Evolutionary conservation across 768 basidiomycete species (phyloP).

Genomic region (Serendipita vermifera): DNA sequence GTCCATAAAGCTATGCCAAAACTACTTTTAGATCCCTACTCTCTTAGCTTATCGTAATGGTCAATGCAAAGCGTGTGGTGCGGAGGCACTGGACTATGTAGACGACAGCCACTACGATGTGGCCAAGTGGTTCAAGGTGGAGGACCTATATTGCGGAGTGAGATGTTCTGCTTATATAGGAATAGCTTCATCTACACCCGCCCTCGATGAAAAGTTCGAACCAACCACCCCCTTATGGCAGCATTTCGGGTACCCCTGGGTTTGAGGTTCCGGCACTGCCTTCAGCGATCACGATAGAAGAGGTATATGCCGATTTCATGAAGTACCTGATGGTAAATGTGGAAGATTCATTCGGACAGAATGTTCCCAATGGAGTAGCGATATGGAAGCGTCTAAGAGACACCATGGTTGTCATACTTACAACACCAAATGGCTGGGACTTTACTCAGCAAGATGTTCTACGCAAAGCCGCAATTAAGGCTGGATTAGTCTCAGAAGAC

Average conservation of each 20-base stretch:
- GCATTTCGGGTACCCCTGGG: not conserved
- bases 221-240: not conserved
- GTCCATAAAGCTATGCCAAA: not conserved
- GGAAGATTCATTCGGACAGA: not conserved
- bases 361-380: not conserved
- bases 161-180: not conserved
- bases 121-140: conserved; percentile 3
- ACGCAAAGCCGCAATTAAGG: not conserved
- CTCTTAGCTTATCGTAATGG: not conserved
- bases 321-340: not conserved
- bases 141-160: no score
- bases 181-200: conserved; percentile 6
- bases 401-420: not conserved
- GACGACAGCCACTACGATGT: not conserved
- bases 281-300: not conserved
- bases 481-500: not conserved
- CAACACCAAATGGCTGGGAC: conserved; percentile 4
- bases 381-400: not conserved
- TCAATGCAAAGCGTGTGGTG: not conserved
- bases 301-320: conserved; percentile 5
- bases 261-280: not conserved
- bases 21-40: not conserved
- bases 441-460: not conserved
- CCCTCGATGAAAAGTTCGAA: not conserved
- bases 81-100: not conserved